phyloP scores from a whole-genome alignment of 768 basidiomycete genomes.

The Kwoniella heveanensis region DNA sequence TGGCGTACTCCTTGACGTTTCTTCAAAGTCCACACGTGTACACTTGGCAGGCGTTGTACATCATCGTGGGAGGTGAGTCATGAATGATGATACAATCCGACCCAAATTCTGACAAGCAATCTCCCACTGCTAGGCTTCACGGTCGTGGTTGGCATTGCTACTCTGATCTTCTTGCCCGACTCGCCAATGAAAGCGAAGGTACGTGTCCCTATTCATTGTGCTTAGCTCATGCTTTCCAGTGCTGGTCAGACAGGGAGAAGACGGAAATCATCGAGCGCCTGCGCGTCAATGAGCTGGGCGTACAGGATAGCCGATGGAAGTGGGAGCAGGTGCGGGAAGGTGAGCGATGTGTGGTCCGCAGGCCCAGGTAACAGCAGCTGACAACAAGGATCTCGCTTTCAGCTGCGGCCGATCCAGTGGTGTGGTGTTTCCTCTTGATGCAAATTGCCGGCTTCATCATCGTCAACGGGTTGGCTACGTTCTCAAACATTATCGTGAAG shows the following conservation, averaged over 20 bases:
- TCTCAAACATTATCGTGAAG: constrained; percentile 63
- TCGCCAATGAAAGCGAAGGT: constrained; percentile 43
- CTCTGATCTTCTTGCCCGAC: constrained; percentile 61
- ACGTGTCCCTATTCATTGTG: constrained; percentile 10
- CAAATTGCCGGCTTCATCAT: constrained; percentile 62
- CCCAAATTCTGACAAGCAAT: constrained; percentile 17
- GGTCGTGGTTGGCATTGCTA: constrained; percentile 61
- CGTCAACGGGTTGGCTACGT: constrained; percentile 61
- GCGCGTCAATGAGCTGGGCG: constrained; percentile 62
- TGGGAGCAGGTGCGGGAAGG: constrained; percentile 56
- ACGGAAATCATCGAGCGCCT: constrained; percentile 62
- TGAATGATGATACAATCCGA: not conserved
- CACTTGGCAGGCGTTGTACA: constrained; percentile 60
- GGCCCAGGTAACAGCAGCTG: no score
- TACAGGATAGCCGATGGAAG: constrained; percentile 63
- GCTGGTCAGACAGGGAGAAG: constrained; percentile 61
- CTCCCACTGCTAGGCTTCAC: constrained; percentile 58
- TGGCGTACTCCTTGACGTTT: constrained; percentile 62
- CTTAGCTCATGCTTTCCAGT: constrained; percentile 35
- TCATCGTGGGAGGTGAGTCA: constrained; percentile 35
- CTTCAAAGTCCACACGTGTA: constrained; percentile 58
- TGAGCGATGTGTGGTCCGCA: constrained; percentile 1
- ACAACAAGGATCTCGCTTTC: not conserved
- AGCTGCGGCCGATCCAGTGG: constrained; percentile 60
- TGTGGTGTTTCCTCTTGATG: constrained; percentile 61